A percentile compares a stretch with the other conserved stretches of the same genome.
These are phyloP conservation scores for Pleurotus sapidus DNA, from an alignment of 768 basidiomycete genomes.

Conservation along the genomic window DNA sequence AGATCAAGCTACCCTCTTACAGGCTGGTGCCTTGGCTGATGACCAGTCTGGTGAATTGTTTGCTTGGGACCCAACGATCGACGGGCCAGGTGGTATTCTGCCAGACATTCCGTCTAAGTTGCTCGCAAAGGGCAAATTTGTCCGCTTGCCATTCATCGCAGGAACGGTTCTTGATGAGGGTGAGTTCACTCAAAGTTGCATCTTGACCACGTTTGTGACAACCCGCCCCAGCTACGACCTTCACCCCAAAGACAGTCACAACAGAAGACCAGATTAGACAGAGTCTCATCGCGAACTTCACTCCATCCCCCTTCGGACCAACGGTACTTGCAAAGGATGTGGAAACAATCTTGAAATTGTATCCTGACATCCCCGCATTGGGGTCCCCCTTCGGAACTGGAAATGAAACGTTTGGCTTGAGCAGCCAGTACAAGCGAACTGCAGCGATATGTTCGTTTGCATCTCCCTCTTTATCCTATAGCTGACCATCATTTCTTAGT, in stretches of 20 bases:
- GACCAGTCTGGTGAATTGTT: conserved; percentile 21
- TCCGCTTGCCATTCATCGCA: conserved; percentile 39
- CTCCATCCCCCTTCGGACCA: conserved; percentile 24
- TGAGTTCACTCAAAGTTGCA: conserved; percentile 4
- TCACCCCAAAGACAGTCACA: conserved; percentile 22
- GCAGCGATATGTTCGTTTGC: conserved; percentile 17
- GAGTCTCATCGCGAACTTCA: conserved; percentile 21
- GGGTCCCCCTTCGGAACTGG: conserved; percentile 48
- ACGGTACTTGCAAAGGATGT: conserved; percentile 17
- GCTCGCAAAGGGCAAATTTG: conserved; percentile 28
- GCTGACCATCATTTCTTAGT: conserved; percentile 12
- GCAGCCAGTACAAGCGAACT: conserved; percentile 27
- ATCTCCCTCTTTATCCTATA: not conserved
- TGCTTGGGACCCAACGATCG: conserved; percentile 36
- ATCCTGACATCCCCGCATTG: conserved; percentile 37
- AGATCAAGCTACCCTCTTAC: conserved; percentile 22
- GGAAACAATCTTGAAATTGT: conserved; percentile 29
- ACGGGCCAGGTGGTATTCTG: conserved; percentile 35
- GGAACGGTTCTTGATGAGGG: conserved; percentile 47
- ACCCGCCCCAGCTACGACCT: conserved; percentile 29
- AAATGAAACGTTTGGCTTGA: conserved; percentile 39
- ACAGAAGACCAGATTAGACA: conserved; percentile 22
- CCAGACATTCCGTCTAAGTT: conserved; percentile 35
- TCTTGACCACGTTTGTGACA: not conserved
- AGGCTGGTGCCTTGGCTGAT: conserved; percentile 21